phyloP scores from a whole-genome alignment of 208 protist genomes.

The Angomonas ambiguus region DNA sequence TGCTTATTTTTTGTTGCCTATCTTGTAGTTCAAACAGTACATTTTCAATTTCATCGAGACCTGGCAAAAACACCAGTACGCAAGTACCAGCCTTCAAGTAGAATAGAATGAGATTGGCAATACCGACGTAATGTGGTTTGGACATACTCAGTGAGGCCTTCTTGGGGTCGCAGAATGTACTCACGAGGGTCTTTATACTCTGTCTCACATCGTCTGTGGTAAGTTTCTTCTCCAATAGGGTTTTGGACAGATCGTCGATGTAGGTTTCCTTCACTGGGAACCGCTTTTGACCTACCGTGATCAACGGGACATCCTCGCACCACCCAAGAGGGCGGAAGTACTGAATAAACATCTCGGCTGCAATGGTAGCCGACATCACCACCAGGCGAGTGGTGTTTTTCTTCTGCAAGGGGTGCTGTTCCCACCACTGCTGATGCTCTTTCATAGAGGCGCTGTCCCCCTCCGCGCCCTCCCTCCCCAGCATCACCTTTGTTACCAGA shows the following conservation, averaged over 20 bases:
- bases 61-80: constrained; percentile 35
- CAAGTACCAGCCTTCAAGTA: constrained; percentile 14
- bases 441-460: neutral
- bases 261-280: constrained; percentile 19
- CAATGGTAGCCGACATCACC: constrained; percentile 35
- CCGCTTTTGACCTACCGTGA: constrained; percentile 20
- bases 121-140: neutral
- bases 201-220: neutral
- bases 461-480: neutral
- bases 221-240: neutral
- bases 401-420: neutral
- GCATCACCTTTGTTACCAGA: constrained; percentile 29
- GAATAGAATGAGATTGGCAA: constrained; percentile 13
- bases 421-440: constrained; percentile 12
- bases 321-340: constrained; percentile 20
- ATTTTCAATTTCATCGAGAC: constrained; percentile 25
- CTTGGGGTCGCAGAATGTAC: neutral
- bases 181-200: constrained; percentile 1
- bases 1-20: neutral
- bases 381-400: constrained; percentile 17
- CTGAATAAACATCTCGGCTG: constrained; percentile 12
- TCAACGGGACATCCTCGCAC: constrained; percentile 10
- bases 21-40: constrained; percentile 13
- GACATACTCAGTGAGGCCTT: neutral
- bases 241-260: constrained; percentile 7